Base-by-base conservation (phyloP, 495 filamentous ascomycete species). In the Cercophora newfieldiana region DNA sequence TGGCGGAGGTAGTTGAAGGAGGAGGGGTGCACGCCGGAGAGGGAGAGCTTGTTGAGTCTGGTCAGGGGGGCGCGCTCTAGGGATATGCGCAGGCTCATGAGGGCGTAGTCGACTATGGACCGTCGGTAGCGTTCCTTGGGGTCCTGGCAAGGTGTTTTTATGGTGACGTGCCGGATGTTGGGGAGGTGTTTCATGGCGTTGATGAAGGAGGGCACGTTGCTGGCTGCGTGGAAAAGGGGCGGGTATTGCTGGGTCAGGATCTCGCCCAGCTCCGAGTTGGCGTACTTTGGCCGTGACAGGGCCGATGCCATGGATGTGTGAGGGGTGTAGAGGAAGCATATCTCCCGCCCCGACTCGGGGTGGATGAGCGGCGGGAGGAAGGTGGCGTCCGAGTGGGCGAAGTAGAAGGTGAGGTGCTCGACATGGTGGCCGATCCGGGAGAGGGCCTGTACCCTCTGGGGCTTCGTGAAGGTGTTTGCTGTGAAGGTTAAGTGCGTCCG, bases 211-310 rank as follows among this genome's bases (percentile, higher is more conserved):
- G 89, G 83, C 14, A 93, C 86, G 69, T 95, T 92, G 55, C 89
- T 91, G n/a, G 91, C 90, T 4, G 91, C 88, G 69, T 94, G 91
- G 78, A 94, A 95, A 7, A 94, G 77, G 7, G 91, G 89, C 37
- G 90, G 88, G 69, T 92, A 94, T 74, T 94, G 91, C 69, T 90
- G 84, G 37, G 90, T 88, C 44, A 94, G 82, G 54, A 93, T 77
- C 71, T 92, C 89, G 82, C 87, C 85, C 71, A 86, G 70, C 79
- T 83, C 81, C 53, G 78, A 74, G 76, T 81, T 81, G 66, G 76
- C 89, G 71, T 93, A 93, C 71, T 88, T 91, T 50, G 87, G 86
- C 58, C 78, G 74, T 67, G 75, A 78, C 72, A 74, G 71, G 55
- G 76, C 81, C 49, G 74, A 83, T 21, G 74, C 78, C 71, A 79